Evolutionary conservation across 805 yeast species (phyloP).

Genomic region (Nakazawaea holstii): DNA sequence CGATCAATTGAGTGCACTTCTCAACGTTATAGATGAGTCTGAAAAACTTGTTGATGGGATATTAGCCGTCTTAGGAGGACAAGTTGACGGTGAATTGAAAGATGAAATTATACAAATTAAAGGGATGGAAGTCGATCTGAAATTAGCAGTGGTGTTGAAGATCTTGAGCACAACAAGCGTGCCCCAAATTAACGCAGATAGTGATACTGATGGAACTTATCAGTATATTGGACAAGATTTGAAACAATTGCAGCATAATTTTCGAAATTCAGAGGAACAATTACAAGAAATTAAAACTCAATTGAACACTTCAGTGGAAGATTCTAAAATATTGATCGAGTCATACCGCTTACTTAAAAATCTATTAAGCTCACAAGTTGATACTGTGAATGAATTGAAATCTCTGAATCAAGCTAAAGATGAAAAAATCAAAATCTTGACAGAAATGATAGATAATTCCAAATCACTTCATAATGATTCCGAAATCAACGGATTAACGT

Average conservation of each 20-base stretch:
- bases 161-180: not conserved
- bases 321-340: not conserved
- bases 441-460: too few species aligned
- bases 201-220: not conserved
- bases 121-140: not conserved
- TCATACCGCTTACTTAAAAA: not conserved
- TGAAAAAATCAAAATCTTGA: not conserved
- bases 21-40: not conserved
- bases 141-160: not conserved
- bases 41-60: not conserved
- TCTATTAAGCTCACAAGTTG: constrained; percentile 14
- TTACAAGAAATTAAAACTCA: not conserved
- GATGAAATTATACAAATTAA: not conserved
- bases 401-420: constrained; percentile 3
- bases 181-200: not conserved
- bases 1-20: not conserved
- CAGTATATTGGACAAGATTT: not conserved
- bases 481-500: not conserved
- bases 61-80: not conserved
- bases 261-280: not conserved
- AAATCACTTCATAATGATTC: too few species aligned
- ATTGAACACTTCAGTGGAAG: not conserved
- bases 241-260: constrained; percentile 14
- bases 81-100: not conserved
- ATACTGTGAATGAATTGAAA: constrained; percentile 12